Evolutionary conservation across 495 filamentous ascomycete species (phyloP).

Genomic region (Margaritispora aquatica): DNA sequence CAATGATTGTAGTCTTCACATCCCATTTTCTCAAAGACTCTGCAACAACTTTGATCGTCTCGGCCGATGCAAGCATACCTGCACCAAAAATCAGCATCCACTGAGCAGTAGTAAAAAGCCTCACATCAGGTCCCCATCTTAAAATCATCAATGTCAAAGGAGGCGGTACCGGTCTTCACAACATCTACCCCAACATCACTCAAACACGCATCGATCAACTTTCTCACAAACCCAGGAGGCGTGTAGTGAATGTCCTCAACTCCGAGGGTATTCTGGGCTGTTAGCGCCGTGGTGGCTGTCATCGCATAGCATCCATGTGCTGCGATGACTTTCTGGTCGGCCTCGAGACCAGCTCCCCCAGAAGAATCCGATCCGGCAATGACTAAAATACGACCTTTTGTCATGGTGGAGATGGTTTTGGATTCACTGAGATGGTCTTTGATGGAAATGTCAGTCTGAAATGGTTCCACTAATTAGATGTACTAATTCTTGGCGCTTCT

Average conservation of each 20-base stretch:
- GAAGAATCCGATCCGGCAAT: slow-evolving; percentile 86
- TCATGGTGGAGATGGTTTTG: slow-evolving; percentile 11
- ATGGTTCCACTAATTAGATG: not conserved
- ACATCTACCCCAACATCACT: slow-evolving; percentile 83
- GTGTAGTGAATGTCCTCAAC: slow-evolving; percentile 76
- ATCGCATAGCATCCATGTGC: slow-evolving; percentile 91
- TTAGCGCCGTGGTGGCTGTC: slow-evolving; percentile 93
- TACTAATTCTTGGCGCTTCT: not conserved
- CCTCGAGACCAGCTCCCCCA: slow-evolving; percentile 93
- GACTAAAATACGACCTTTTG: slow-evolving; percentile 56
- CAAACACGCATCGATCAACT: slow-evolving; percentile 78
- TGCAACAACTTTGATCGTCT: slow-evolving; percentile 69
- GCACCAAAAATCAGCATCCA: not conserved
- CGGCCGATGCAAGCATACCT: slow-evolving; percentile 88
- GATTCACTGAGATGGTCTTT: not conserved
- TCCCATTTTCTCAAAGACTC: slow-evolving; percentile 54
- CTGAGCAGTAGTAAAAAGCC: not conserved
- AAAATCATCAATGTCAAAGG: no score
- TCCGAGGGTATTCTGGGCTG: slow-evolving; percentile 86
- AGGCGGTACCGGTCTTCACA: slow-evolving; percentile 79
- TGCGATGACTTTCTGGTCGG: slow-evolving; percentile 91
- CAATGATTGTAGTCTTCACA: slow-evolving; percentile 63
- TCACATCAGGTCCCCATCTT: not conserved
- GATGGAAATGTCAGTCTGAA: not conserved
- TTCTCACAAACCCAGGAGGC: slow-evolving; percentile 69